These are phyloP conservation scores for Chlorella sp. DNA, from an alignment of 139 green algal species.

Conservation along the genomic window DNA sequence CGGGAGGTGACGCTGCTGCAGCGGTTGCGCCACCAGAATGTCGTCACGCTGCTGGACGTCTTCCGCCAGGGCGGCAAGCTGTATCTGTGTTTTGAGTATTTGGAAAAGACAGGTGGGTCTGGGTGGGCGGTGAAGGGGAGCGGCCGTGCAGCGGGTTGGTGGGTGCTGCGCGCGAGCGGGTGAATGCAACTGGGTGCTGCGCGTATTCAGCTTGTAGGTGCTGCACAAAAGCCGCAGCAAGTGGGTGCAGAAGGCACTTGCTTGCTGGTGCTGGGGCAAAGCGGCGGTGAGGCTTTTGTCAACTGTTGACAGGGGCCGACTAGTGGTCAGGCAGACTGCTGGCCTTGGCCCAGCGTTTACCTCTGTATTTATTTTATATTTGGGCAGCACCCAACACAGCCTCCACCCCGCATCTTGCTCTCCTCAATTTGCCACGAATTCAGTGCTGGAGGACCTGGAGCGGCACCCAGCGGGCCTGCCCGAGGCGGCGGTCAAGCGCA, in stretches of 20 bases:
- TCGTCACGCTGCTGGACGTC: constrained; percentile 90
- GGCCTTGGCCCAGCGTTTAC: too few relatives aligned
- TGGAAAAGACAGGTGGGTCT: constrained; percentile 62
- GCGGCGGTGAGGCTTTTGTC: too few relatives aligned
- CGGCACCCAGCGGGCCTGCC: constrained; percentile 19
- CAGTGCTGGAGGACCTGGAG: constrained; percentile 45
- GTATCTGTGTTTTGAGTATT: constrained; percentile 95
- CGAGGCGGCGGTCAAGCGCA: constrained; percentile 10
- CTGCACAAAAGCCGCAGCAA: too few relatives aligned
- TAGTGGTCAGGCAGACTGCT: too few relatives aligned
- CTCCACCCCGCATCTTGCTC: background rate
- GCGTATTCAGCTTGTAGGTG: too few relatives aligned
- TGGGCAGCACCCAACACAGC: background rate
- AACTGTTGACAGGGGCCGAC: background rate
- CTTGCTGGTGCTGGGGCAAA: too few relatives aligned
- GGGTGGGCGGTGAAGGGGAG: background rate
- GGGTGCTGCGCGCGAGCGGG: background rate
- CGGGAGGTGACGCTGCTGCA: constrained; percentile 88
- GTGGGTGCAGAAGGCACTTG: too few relatives aligned
- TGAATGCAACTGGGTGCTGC: too few relatives aligned
- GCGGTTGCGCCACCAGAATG: constrained; percentile 74
- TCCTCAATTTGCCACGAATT: background rate
- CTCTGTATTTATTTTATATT: too few relatives aligned
- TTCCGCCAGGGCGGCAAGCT: constrained; percentile 86
- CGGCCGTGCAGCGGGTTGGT: background rate